Percentiles rank a stretch among this genome's conserved stretches.
Evolutionary conservation across 192 early-diverging fungal species (phyloP).

Genomic region (Haplosporangium gracile): DNA sequence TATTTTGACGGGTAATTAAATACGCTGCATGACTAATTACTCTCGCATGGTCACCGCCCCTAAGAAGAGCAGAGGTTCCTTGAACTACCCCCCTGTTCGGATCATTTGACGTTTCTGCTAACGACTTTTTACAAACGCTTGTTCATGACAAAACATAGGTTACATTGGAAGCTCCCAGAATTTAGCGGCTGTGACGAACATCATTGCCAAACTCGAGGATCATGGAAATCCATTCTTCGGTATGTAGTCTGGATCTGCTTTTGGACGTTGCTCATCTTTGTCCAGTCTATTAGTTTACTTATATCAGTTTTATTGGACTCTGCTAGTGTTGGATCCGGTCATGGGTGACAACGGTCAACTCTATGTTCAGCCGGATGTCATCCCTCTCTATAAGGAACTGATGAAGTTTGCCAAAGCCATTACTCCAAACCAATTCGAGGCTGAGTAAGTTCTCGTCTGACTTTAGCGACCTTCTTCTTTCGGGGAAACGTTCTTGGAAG

Average conservation of each 20-base stretch:
- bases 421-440: constrained; percentile 96
- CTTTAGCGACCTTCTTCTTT: background rate
- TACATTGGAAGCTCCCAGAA: constrained; percentile 87
- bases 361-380: constrained; percentile 84
- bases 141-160: constrained; percentile 45
- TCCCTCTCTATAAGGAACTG: constrained; percentile 81
- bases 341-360: constrained; percentile 90
- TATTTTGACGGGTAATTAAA: constrained; percentile 77
- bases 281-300: background rate
- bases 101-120: background rate
- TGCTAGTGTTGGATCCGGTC: constrained; percentile 85
- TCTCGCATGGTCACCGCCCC: constrained; percentile 5
- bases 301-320: background rate
- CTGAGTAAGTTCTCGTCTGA: constrained; percentile 68
- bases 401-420: constrained; percentile 78
- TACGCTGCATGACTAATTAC: background rate
- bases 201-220: constrained; percentile 67
- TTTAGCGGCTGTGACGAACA: constrained; percentile 66
- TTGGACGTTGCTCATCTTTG: no score
- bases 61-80: background rate
- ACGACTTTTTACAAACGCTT: background rate
- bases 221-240: constrained; percentile 65
- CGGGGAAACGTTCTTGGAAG: background rate
- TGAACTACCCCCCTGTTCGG: background rate
- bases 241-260: constrained; percentile 20